Percentiles rank a stretch among this genome's conserved stretches.
Evolutionary conservation across 176 grass and related monocot genomes (phyloP).

Genomic region (Areca catechu): DNA sequence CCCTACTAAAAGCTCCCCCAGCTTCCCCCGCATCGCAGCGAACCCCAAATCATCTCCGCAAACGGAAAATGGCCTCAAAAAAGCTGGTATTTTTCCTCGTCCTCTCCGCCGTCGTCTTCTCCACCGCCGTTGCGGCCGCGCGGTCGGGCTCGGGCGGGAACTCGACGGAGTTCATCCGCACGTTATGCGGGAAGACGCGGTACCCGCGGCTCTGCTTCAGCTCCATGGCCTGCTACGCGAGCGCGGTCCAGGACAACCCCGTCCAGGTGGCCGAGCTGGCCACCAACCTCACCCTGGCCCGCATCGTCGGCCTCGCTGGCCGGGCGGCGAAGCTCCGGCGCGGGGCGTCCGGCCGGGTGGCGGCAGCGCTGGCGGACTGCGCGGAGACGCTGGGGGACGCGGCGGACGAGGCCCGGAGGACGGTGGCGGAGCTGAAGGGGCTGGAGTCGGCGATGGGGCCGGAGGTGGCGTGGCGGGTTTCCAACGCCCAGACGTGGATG

Average conservation of each 20-base stretch:
- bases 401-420: conserved; percentile 1
- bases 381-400: too few relatives aligned
- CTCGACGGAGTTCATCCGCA: conserved; percentile 12
- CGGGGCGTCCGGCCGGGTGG: conserved; percentile 1
- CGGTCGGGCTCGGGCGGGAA: not conserved
- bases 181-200: conserved; percentile 2
- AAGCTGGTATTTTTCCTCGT: too few relatives aligned
- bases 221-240: conserved; percentile 12
- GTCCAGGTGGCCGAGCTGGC: too few relatives aligned
- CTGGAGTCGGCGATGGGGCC: conserved; percentile 7
- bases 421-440: not conserved
- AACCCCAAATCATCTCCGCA: too few relatives aligned
- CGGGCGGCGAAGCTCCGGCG: conserved; percentile 5
- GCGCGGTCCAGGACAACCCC: too few relatives aligned
- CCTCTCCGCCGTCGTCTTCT: not conserved
- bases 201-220: conserved; percentile 32
- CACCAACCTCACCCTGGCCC: conserved; percentile 6
- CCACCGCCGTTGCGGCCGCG: not conserved
- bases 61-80: too few relatives aligned
- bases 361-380: conserved; percentile 6
- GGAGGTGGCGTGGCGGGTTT: conserved; percentile 34
- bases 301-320: not conserved
- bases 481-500: conserved; percentile 63
- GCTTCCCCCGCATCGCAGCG: too few relatives aligned
- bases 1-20: too few relatives aligned